Conservation (phyloP, 305 asterid species). For the Ajuga reptans region DNA sequence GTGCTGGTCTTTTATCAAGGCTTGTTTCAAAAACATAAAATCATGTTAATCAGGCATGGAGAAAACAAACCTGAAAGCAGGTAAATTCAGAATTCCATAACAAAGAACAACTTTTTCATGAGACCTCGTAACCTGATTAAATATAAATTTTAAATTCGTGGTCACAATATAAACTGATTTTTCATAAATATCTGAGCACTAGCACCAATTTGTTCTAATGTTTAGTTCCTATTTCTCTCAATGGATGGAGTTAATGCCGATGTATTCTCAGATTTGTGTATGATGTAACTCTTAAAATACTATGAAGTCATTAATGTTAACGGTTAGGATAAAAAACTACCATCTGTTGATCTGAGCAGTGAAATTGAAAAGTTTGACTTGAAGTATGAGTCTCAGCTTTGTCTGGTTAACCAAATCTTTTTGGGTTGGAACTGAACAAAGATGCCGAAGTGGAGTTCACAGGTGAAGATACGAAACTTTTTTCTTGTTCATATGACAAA, state of each 20-base stretch:
- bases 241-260: background rate
- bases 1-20: background rate
- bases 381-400: background rate
- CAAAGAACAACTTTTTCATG: background rate
- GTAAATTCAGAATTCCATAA: background rate
- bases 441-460: conserved; percentile 4
- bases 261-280: background rate
- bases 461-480: conserved; percentile 14
- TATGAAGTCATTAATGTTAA: background rate
- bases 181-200: background rate
- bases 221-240: background rate
- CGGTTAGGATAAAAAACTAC: background rate
- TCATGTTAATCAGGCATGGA: background rate
- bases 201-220: background rate
- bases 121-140: background rate
- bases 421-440: background rate
- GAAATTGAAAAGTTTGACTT: background rate
- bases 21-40: background rate
- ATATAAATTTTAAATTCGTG: background rate
- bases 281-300: background rate
- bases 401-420: conserved; percentile 5
- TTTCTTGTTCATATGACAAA: background rate
- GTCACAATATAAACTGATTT: background rate
- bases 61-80: background rate
- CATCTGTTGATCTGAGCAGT: background rate